Base-by-base conservation (phyloP, 495 filamentous ascomycete genomes). In the Cairneyella variabilis region DNA sequence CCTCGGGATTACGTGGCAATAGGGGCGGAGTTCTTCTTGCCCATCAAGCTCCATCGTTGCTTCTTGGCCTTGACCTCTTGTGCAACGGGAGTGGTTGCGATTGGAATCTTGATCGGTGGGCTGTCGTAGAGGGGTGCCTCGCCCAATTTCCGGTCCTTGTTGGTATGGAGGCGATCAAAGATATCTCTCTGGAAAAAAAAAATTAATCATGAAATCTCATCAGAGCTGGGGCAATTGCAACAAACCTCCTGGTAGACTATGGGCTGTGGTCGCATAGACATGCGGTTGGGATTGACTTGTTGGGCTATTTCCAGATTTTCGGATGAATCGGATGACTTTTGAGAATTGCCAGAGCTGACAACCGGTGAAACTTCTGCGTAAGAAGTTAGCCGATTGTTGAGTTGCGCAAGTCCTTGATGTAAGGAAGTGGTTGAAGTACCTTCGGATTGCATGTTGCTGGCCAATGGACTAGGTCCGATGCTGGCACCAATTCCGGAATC, bases 111-210 rank as follows among this genome's bases (percentile, higher is more conserved):
- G 12, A 28, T n/a, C 5, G 45, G 58, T 32, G 54, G 48, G 27
- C 21, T 57, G 30, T 48, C 49, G 23, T 42, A 51, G 5, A 66
- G 22, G 10, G 64, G 62, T 22, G 62, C 64, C 39, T 67, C 64
- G 41, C 64, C 64, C 10, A 67, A 36, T 41, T 65, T 65, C 17
- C 64, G 57, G 10, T 50, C 57, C 2, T 57, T 64, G 50, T 51
- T 59, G 14, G 43, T 62, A 48, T 64, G 62, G 7, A 64, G 32
- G 14, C 50, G 54, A n/a, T 62, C 51, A 39, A 64, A 64, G 37
- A 64, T 61, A 43, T 64, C 56, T n/a, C 52, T 55, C 23, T n/a
- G n/a, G n/a, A n/a, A n/a, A n/a, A n/a, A n/a, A n/a, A n/a, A n/a
- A n/a, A n/a, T n/a, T n/a, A n/a, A n/a, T n/a, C n/a, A n/a, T n/a